Base-by-base conservation (phyloP, 805 yeast genomes). In the Starmerella gropengiesseri region DNA sequence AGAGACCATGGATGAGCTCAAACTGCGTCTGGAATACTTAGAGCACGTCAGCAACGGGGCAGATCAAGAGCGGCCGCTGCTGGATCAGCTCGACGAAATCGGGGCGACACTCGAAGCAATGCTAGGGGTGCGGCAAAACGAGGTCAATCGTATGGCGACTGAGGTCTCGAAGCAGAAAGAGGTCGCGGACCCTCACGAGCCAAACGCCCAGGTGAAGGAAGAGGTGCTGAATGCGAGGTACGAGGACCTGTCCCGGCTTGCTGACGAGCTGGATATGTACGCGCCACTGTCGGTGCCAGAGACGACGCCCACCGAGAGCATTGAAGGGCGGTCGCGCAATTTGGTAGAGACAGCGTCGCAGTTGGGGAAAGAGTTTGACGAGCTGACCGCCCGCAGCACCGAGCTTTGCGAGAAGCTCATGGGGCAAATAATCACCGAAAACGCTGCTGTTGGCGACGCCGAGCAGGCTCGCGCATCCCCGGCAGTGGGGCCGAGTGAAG, bases 1-100 rank as follows among this genome's bases (percentile, higher is more conserved):
- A n/a, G n/a, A n/a, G n/a, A 27, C 7, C 9, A 50, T 50, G 53
- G 52, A 50, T 31, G 53, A 50, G 36, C 46, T 50, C 21, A 48
- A 43, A 25, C 39, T 33, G 14, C 36, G 53, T 2, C 44, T 50
- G 12, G 52, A 50, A 37, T 50, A 44, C 36, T 36, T 50, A 12
- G 53, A 50, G 45, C 37, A 40, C 30, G 40, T 48, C 4, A 32
- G 41, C 27, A 19, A 34, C 12, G 38, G 22, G 7, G 28, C 25
- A 11, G 41, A 38, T 7, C 37, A 30, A 7, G 44, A 34, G 12
- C 36, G 29, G 9, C 31, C 36, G 12, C 37, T 51, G 18, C 34
- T 45, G 13, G 30, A 41, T 5, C 43, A 45, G 16, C 47, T 49
- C 9, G 50, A 44, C 26, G 37, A 36, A n/a, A 44, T 51, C 18